Evolutionary conservation across 2,329 filamentous ascomycete species (phyloP), one percentile per base, ranked within the genome.

Genomic region (Sphaerulina musiva): DNA sequence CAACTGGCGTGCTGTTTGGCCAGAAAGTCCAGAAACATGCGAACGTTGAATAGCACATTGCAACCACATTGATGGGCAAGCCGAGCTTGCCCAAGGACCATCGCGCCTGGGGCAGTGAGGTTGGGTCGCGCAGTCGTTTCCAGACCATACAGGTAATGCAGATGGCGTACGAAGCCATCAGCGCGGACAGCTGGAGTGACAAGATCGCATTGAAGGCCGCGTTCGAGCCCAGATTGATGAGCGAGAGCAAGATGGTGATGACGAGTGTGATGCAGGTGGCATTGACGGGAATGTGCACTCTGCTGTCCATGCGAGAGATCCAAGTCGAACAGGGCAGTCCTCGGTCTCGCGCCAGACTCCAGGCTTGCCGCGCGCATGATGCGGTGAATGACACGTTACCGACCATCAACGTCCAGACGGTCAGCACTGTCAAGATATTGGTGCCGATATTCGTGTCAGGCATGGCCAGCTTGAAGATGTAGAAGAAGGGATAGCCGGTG

Each of bases 101-200:
- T 43, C 60, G 51, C 10, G 59, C 60, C 23, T 47, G 51, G 6
- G 62, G 62, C 26, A 65, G 44, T 6, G 62, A 58, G 23, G 47
- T 55, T 41, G 58, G 55, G 23, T 59, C 50, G 2, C 53, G 42
- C 7, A 62, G 42, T 31, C 61, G 61, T 31, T 56, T 53, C 12
- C 60, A 43, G 8, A 62, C 51, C 4, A 60, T 43, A 46, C 60
- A 64, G 23, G 58, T 56, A 42, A 63, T 65, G 12, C 51, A 51
- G 41, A 64, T 56, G 23, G 55, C 46, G 38, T 63, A 63, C 11
- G 62, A 61, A 26, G 57, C 57, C 58, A 60, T 60, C 17, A 60
- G 49, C 12, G 55, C 52, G 8, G 55, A 58, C 5, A 60, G 48
- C 20, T 61, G 59, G 9, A 61, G 36, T 12, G 56, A 57, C 7